Base-by-base conservation (phyloP, 2,329 filamentous ascomycete species). In the Pseudogymnoascus sp. region DNA sequence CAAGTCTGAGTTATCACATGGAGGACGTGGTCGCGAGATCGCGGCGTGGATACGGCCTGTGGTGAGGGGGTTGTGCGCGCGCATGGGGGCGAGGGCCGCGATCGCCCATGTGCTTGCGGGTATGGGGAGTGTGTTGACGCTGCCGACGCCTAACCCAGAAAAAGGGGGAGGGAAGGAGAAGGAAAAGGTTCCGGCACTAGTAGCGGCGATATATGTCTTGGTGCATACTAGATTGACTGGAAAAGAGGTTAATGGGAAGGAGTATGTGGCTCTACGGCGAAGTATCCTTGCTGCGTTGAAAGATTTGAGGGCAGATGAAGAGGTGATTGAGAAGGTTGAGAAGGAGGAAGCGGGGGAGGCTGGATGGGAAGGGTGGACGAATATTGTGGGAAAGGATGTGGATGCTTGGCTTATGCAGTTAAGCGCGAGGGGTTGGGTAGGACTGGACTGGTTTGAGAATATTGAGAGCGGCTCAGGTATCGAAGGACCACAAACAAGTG, bases 61-160 rank as follows among this genome's bases (percentile, higher is more conserved):
- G 0, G 84, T 91, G 7, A 82, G 88, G 23, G 81, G 81, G 63
- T 74, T 95, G 10, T 88, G 88, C 72, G 80, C 80, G 39, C 80
- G 82, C 23, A 79, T 91, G 8, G 78, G 80, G 0, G 83, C 85
- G 0, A 80, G 82, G 6, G 79, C 78, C 3, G 81, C 92, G 2
- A 84, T 84, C 0, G 88, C 89, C 0, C 89, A 91, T 61, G 82
- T 95, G 0, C 83, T 90, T 59, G 87, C 90, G 0, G 91, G 90
- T 0, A 80, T 92, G 60, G 87, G 88, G 78, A 75, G 65, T 26
- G 59, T 73, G 1, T 68, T 81, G 2, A 74, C 73, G 8, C 67
- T 74, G 7, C 70, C 68, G 8, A 61, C 63, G 61, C 68, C 69
- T 19, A 64, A 60, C 16, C 59, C 31, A 21, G 45, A 41, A 33